Percentiles rank a stretch among this genome's conserved stretches.
Evolutionary conservation across 441 rosid genomes (phyloP).

Genomic region (Gossypium trilobum): DNA sequence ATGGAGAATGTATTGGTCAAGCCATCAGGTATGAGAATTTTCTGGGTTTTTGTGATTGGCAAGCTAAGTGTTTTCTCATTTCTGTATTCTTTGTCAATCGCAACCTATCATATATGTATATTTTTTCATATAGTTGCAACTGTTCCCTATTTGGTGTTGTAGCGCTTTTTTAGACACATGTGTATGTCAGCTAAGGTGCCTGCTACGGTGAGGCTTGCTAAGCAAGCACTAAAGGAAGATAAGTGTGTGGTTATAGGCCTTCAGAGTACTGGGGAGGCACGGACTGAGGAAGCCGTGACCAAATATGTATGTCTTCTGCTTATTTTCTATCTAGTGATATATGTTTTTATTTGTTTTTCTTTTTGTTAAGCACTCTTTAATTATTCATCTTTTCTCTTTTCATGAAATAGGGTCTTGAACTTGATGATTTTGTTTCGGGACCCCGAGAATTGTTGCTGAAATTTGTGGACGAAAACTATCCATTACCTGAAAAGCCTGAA

Average conservation of each 20-base stretch:
- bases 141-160: slow-evolving; percentile 28
- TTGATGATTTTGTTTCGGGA: slow-evolving; percentile 97
- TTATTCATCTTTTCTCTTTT: slow-evolving; percentile 13
- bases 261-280: slow-evolving; percentile 99
- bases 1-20: slow-evolving; percentile 98
- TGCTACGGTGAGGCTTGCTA: slow-evolving; percentile 74
- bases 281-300: slow-evolving; percentile 97
- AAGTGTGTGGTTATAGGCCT: slow-evolving; percentile 98
- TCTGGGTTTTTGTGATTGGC: slow-evolving; percentile 5
- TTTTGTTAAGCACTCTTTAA: not conserved
- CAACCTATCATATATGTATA: slow-evolving; percentile 11
- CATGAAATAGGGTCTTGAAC: slow-evolving; percentile 69
- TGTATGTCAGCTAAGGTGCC: slow-evolving; percentile 99
- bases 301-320: slow-evolving; percentile 67
- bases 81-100: not conserved
- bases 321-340: slow-evolving; percentile 15
- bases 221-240: slow-evolving; percentile 60
- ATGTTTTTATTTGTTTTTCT: slow-evolving; percentile 8
- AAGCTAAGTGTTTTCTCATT: not conserved
- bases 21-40: slow-evolving; percentile 74
- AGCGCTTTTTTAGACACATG: slow-evolving; percentile 98
- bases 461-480: slow-evolving; percentile 97
- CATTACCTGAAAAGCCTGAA: slow-evolving; percentile 92
- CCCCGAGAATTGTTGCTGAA: slow-evolving; percentile 95
- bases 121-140: slow-evolving; percentile 1